Conservation (phyloP, 2,329 filamentous ascomycete genomes). For the Phaeosphaeria sp. region DNA sequence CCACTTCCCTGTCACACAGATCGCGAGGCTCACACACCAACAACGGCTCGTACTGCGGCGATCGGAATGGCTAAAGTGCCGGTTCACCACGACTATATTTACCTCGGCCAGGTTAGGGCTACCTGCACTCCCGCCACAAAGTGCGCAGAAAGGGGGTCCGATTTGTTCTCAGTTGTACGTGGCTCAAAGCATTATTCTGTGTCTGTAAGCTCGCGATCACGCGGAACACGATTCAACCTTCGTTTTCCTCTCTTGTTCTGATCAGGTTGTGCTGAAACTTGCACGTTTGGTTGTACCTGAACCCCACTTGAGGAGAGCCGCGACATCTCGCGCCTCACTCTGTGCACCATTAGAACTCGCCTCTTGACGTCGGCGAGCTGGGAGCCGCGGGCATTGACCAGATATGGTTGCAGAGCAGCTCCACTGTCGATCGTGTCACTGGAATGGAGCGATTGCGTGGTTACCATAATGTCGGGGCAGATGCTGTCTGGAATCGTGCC, state of each 20-base stretch:
- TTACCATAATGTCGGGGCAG: neutral
- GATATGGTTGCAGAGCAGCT: neutral
- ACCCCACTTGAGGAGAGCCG: neutral
- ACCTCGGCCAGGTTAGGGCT: neutral
- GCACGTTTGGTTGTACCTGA: neutral
- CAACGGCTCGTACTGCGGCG: neutral
- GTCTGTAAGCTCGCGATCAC: neutral
- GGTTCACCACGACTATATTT: neutral
- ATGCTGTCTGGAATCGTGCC: neutral
- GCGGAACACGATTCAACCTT: neutral
- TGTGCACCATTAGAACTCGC: neutral
- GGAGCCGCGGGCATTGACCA: neutral
- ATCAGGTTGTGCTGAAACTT: neutral
- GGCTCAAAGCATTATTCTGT: neutral
- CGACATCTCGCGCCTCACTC: neutral
- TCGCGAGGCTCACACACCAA: slow-evolving; percentile 1
- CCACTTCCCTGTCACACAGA: slow-evolving; percentile 27
- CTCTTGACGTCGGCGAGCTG: neutral
- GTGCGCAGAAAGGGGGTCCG: neutral
- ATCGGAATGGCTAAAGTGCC: slow-evolving; percentile 2
- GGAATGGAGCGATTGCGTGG: neutral
- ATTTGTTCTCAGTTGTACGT: neutral
- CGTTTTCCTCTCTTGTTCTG: neutral
- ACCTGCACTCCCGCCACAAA: neutral
- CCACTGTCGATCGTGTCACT: neutral